Percentiles rank a stretch among this genome's conserved stretches.
These are phyloP conservation scores for Cyberlindnera sargentensis DNA, from an alignment of 805 yeast genomes.

Conservation along the genomic window DNA sequence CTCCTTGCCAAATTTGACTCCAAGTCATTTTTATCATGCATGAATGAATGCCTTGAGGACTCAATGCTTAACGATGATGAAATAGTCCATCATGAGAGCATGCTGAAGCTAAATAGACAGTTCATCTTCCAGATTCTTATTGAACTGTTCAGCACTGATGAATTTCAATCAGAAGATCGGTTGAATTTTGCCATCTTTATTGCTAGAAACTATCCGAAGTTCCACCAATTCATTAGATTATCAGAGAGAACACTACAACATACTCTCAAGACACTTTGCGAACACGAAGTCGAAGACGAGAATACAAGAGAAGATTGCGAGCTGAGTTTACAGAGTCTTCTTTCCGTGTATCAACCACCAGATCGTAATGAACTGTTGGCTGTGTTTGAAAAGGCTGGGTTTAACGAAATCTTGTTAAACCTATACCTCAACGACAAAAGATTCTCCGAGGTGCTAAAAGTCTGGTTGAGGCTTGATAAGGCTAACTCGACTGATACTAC, in stretches of 20 bases:
- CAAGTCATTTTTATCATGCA: conserved; percentile 51
- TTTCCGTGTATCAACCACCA: conserved; percentile 59
- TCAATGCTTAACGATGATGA: conserved; percentile 59
- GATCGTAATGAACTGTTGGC: conserved; percentile 42
- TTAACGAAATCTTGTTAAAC: conserved; percentile 49
- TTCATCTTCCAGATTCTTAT: conserved; percentile 67
- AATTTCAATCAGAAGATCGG: conserved; percentile 24
- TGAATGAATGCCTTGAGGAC: conserved; percentile 85
- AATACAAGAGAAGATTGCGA: conserved; percentile 52
- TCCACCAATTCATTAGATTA: conserved; percentile 70
- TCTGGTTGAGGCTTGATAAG: conserved; percentile 38
- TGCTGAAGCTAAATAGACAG: conserved; percentile 54
- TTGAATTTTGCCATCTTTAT: conserved; percentile 57
- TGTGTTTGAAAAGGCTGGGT: conserved; percentile 47
- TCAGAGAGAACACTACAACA: conserved; percentile 50
- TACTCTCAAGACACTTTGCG: conserved; percentile 45
- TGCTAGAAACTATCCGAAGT: conserved; percentile 78
- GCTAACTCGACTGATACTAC: conserved; percentile 20
- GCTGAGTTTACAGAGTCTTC: conserved; percentile 63
- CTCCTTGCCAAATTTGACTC: conserved; percentile 49
- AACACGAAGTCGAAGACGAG: conserved; percentile 23
- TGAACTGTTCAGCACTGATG: conserved; percentile 41
- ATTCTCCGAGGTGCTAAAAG: conserved; percentile 44
- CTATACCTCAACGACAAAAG: conserved; percentile 48
- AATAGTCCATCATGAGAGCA: conserved; percentile 20